phyloP scores from a whole-genome alignment of 2,329 filamentous ascomycete species.

The Trichoderma koningii region DNA sequence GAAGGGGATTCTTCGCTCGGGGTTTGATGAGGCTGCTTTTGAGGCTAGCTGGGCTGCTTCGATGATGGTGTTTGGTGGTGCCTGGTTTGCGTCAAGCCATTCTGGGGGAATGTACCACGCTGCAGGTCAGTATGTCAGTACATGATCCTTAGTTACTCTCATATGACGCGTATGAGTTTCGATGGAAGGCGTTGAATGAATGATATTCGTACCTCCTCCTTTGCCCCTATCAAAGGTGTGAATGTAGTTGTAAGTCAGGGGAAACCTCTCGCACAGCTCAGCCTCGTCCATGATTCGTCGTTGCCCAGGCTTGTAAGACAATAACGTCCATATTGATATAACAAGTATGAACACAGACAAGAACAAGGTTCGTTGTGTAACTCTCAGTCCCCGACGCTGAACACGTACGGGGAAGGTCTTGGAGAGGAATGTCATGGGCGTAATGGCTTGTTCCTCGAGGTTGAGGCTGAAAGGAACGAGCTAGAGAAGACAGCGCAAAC shows the following conservation, averaged over 20 bases:
- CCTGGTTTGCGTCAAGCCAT: conserved; percentile 27
- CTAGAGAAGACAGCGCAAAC: neutral
- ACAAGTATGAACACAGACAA: neutral
- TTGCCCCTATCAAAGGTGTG: conserved; percentile 28
- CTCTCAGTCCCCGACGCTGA: neutral
- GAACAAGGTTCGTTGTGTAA: neutral
- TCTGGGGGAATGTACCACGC: conserved; percentile 33
- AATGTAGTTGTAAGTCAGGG: conserved; percentile 32
- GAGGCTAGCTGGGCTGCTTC: conserved; percentile 32
- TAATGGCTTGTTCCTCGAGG: neutral
- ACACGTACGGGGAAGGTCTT: neutral
- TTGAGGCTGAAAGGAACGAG: neutral
- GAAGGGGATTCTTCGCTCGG: conserved; percentile 29
- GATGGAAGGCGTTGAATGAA: too few relatives aligned
- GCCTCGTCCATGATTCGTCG: neutral
- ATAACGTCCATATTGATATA: neutral
- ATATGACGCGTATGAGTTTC: neutral
- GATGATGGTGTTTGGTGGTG: conserved; percentile 31
- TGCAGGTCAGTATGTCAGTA: conserved; percentile 8
- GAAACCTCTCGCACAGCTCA: conserved; percentile 11
- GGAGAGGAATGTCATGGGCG: neutral
- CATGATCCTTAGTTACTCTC: too few relatives aligned
- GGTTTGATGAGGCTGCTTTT: conserved; percentile 20
- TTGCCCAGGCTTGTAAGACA: neutral
- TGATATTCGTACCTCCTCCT: conserved; percentile 29